A percentile compares a stretch with the other conserved stretches of the same genome.
Conservation (phyloP, 768 basidiomycete species). For the Russula foetens region DNA sequence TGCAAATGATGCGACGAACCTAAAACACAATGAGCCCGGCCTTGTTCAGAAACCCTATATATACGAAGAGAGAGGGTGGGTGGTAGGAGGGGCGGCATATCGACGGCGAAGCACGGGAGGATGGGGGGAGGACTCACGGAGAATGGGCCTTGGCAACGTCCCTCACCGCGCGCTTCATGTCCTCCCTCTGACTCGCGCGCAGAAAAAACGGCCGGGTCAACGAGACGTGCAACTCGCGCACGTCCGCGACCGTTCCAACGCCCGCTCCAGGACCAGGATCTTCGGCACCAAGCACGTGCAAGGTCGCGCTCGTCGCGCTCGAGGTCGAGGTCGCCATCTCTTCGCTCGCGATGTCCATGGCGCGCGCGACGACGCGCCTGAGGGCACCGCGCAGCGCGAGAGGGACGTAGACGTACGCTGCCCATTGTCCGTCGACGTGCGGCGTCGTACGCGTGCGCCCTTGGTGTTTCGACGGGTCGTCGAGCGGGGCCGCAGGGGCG, state of each 20-base stretch:
- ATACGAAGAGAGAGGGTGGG: neutral
- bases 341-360: slow-evolving; percentile 36
- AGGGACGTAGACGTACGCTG: slow-evolving; percentile 69
- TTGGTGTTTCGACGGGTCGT: slow-evolving; percentile 77
- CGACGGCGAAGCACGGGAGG: neutral
- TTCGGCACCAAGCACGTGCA: slow-evolving; percentile 37
- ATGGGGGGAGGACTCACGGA: slow-evolving; percentile 41
- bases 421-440: slow-evolving; percentile 83
- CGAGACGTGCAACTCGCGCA: slow-evolving; percentile 68
- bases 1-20: slow-evolving; percentile 69
- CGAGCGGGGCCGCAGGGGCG: slow-evolving; percentile 41
- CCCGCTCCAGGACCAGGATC: slow-evolving; percentile 7
- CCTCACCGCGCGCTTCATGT: slow-evolving; percentile 56
- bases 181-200: slow-evolving; percentile 70
- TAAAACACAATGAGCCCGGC: slow-evolving; percentile 26
- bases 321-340: slow-evolving; percentile 34
- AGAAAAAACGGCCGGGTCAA: slow-evolving; percentile 77
- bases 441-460: slow-evolving; percentile 69
- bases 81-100: neutral
- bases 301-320: slow-evolving; percentile 28
- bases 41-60: neutral
- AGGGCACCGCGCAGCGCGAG: slow-evolving; percentile 41
- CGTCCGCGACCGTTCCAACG: slow-evolving; percentile 13
- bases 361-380: slow-evolving; percentile 37
- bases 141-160: slow-evolving; percentile 37